These are phyloP conservation scores for Trichoderma asperellum DNA, from an alignment of 2,329 filamentous ascomycete species.

Conservation along the genomic window DNA sequence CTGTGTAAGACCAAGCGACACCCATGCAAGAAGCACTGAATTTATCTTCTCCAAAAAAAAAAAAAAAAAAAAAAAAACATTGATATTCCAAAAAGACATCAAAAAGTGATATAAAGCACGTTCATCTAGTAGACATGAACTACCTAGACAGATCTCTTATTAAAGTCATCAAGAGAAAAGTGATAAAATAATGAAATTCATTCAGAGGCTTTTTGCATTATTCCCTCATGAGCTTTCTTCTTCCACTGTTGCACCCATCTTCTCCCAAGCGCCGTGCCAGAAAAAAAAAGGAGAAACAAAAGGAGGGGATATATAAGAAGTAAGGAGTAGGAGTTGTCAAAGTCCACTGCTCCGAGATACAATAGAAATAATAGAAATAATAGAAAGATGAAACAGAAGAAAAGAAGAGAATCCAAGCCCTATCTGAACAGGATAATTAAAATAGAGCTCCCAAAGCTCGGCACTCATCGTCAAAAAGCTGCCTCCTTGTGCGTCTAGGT, in stretches of 20 bases:
- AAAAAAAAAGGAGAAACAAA: neutral
- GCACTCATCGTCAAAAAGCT: neutral
- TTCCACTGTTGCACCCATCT: neutral
- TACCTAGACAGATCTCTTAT: conserved; percentile 1
- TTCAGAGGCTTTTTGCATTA: neutral
- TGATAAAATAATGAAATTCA: neutral
- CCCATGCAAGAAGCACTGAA: neutral
- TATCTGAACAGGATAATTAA: neutral
- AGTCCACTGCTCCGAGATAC: neutral
- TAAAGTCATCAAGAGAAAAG: neutral
- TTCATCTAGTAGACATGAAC: neutral
- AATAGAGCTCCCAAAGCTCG: neutral
- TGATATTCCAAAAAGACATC: conserved; percentile 17
- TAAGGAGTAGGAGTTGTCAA: neutral
- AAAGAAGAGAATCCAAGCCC: neutral
- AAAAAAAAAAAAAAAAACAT: neutral
- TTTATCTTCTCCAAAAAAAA: neutral
- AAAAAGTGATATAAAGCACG: conserved; percentile 13
- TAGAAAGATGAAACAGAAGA: neutral
- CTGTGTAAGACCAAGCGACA: neutral
- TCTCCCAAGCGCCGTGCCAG: conserved; percentile 17
- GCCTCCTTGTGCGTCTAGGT: neutral
- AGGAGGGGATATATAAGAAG: neutral
- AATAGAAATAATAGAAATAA: neutral
- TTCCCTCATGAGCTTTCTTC: neutral